Base-by-base conservation (phyloP, 1,139 yeast species). In the Arxiozyma slooffiae region DNA sequence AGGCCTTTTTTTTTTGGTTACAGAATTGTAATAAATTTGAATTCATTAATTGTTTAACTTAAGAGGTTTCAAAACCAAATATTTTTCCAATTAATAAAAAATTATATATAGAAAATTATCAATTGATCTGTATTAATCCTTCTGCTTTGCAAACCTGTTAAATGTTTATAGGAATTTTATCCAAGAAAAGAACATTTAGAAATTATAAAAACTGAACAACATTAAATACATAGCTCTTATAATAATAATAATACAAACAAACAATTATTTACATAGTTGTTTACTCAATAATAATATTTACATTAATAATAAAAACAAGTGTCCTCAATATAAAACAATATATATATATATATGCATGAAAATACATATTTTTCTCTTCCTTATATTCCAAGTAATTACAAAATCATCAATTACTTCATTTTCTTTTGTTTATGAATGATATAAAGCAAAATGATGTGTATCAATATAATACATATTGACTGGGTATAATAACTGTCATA, bases 11-110 rank as follows among this genome's bases (percentile, higher is more conserved):
- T 52, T 64, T 76, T 20, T 69, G 81, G 62, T 57, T 77, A 41
- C 48, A 52, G 21, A 77, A 74, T 7, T 56, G 66, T 40, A 80
- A 77, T 47, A 65, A 70, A 48, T 62, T 63, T 18, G 63, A 63
- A 24, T 68, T 56, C 26, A 67, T 69, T 34, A 68, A 65, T 2
- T 70, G 75, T 7, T 79, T 82, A 81, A 71, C 66, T 1, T 58
- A 74, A 38, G 73, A 74, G 23, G 82, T 80, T 55, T 66, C 80
- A 1, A n/a, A 55, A 71, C 41, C 67, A 68, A 55, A 64, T 79
- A 46, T 72, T 77, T 2, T 69, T 70, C 34, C 52, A 69, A 7
- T 62, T 79, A 26, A 67, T 69, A 37, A 69, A 71, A 38, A n/a
- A n/a, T n/a, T n/a, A n/a, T n/a, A n/a, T n/a, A n/a, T n/a, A n/a